A percentile compares a stretch with the other conserved stretches of the same genome.
phyloP scores from a whole-genome alignment of 306 rosid species.

The Cucurbita ficifolia region DNA sequence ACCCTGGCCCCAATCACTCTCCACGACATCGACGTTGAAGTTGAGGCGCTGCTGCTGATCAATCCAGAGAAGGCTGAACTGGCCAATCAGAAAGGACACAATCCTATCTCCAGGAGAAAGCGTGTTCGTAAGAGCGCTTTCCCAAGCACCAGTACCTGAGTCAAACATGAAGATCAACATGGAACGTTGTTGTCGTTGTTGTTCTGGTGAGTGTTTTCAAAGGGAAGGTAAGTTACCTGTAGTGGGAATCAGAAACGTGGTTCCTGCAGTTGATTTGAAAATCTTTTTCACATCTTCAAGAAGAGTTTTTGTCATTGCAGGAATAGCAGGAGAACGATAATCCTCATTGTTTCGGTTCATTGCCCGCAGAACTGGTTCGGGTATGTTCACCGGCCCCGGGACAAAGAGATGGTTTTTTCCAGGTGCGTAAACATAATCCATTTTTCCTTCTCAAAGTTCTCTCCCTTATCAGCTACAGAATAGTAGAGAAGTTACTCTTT shows the following conservation, averaged over 20 bases:
- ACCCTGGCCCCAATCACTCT: conserved; percentile 96
- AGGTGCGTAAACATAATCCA: conserved; percentile 77
- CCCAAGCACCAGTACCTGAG: conserved; percentile 99
- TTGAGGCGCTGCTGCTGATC: conserved; percentile 98
- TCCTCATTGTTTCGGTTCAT: conserved; percentile 97
- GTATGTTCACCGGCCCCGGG: conserved; percentile 96
- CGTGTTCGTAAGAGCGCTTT: conserved; percentile 96
- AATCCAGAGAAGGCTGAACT: conserved; percentile 98
- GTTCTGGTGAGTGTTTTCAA: not conserved
- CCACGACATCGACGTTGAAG: conserved; percentile 83
- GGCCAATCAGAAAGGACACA: conserved; percentile 89
- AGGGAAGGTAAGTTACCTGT: conserved; percentile 42
- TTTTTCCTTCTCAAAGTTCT: conserved; percentile 27
- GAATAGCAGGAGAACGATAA: conserved; percentile 92
- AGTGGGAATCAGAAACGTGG: conserved; percentile 83
- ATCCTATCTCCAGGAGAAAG: conserved; percentile 87
- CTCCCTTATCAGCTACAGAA: conserved; percentile 16
- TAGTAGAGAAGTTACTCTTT: not conserved
- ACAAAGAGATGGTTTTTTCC: conserved; percentile 97
- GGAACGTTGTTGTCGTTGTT: not conserved
- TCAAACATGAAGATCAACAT: conserved; percentile 6
- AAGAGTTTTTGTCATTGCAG: conserved; percentile 72
- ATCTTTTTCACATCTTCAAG: conserved; percentile 89
- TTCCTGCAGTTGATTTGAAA: conserved; percentile 87
- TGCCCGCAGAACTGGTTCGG: conserved; percentile 73